Conservation (phyloP, 2,329 filamentous ascomycete genomes). For the Triangularia verruculosa region DNA sequence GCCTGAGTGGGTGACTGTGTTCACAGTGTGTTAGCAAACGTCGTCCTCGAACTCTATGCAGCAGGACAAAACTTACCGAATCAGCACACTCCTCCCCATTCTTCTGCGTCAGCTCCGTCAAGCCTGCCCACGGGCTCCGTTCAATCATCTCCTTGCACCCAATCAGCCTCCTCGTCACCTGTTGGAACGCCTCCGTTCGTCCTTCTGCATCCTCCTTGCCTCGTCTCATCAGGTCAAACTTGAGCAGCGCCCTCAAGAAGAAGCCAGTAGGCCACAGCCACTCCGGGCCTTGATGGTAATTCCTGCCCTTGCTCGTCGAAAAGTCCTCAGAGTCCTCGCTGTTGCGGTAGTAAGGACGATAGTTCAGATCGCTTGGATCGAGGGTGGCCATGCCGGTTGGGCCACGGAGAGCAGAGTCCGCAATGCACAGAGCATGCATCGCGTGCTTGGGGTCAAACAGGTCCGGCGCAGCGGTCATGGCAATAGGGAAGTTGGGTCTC, state of each 20-base stretch:
- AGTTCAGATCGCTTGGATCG: constrained; percentile 88
- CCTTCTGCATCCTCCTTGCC: constrained; percentile 55
- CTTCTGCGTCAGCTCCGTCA: constrained; percentile 92
- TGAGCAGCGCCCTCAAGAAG: constrained; percentile 86
- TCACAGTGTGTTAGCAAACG: constrained; percentile 16
- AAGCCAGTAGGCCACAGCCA: constrained; percentile 98
- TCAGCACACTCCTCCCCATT: constrained; percentile 79
- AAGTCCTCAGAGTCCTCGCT: constrained; percentile 91
- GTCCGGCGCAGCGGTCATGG: constrained; percentile 89
- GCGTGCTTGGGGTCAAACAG: constrained; percentile 80
- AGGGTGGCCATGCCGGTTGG: constrained; percentile 95
- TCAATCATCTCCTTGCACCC: constrained; percentile 84
- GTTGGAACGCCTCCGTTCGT: constrained; percentile 86
- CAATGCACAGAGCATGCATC: constrained; percentile 72
- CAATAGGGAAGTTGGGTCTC: constrained; percentile 88
- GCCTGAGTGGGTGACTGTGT: constrained; percentile 84
- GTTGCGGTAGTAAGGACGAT: constrained; percentile 92
- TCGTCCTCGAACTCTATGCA: constrained; percentile 10
- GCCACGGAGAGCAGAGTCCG: constrained; percentile 76
- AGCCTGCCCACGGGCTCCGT: constrained; percentile 79
- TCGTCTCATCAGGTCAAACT: constrained; percentile 79
- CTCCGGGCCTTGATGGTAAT: constrained; percentile 97
- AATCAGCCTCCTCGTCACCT: constrained; percentile 77
- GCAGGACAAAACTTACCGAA: constrained; percentile 63
- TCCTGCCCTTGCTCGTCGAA: constrained; percentile 86